Base-by-base conservation (phyloP, 2,329 filamentous ascomycete genomes). In the Trichoderma brevicompactum region DNA sequence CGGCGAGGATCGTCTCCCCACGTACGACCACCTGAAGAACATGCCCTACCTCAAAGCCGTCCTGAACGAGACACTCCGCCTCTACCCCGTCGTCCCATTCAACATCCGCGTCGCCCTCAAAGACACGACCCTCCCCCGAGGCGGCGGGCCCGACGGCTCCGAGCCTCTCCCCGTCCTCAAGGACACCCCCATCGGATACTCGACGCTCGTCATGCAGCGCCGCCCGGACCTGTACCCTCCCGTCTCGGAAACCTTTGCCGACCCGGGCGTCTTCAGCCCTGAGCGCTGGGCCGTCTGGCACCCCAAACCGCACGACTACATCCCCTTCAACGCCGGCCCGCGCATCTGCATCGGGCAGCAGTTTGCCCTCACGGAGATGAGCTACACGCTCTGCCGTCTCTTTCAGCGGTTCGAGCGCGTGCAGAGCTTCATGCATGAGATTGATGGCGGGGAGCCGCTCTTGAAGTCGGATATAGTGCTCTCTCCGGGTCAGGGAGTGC, bases 1-100 rank as follows among this genome's bases (percentile, higher is more conserved):
- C 5, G 93, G 93, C 1, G 76, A 84, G 7, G 79, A 86, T 13
- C 78, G 82, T 6, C 78, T 82, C 3, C 89, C 89, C 0, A 92
- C 89, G 0, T 97, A 96, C 75, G 84, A 87, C 12, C 86, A 97
- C 73, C 83, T 97, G 66, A 97, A 96, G 81, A 84, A 84, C 69
- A 96, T 97, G 92, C 89, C 90, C 72, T 97, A 94, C 75, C 85
- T 95, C 65, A 81, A 87, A 76, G 82, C 89, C 71, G 79, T 90
- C 56, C 83, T 96, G 71, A 90, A 92, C 78, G 92, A 96, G 79
- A 91, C 87, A 0, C 84, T 94, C 66, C 88, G 92, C 13, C 78
- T 94, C 10, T 92, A 94, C 76, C 92, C 92, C 0, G 83, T 87
- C 13, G 90, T 95, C 1, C 92, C 92, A 1, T 91, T 90, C 80